phyloP scores from a whole-genome alignment of 1,284 basidiomycete species.

The Marasmius oreades region DNA sequence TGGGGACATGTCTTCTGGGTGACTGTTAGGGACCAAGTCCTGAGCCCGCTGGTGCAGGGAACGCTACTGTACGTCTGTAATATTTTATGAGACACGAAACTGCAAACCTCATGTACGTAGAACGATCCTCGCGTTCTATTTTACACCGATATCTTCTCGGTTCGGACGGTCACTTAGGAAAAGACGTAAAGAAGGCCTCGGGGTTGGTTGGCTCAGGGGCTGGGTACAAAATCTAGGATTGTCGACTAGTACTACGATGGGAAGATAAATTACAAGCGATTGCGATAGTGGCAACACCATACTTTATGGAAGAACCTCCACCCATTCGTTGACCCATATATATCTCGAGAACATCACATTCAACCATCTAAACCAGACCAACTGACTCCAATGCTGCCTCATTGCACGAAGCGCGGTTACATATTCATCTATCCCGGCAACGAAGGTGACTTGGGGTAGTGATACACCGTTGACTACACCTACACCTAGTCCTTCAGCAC shows the following conservation, averaged over 20 bases:
- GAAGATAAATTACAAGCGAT: background rate
- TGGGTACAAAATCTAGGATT: constrained; percentile 35
- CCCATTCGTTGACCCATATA: constrained; percentile 90
- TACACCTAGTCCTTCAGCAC: constrained; percentile 16
- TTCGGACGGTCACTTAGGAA: constrained; percentile 20
- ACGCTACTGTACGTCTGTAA: constrained; percentile 50
- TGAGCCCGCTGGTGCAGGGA: constrained; percentile 69
- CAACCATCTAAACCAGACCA: constrained; percentile 89
- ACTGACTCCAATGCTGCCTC: constrained; percentile 70
- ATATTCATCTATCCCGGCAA: constrained; percentile 59
- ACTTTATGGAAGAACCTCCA: constrained; percentile 31
- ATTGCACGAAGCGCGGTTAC: constrained; percentile 64
- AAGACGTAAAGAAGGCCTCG: constrained; percentile 37
- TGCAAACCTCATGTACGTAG: constrained; percentile 20
- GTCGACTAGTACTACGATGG: background rate
- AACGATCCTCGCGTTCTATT: constrained; percentile 37
- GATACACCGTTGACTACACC: too few species aligned
- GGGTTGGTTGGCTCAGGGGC: constrained; percentile 40
- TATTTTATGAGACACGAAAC: background rate
- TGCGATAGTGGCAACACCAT: background rate
- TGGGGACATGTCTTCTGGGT: constrained; percentile 63
- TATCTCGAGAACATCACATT: constrained; percentile 84
- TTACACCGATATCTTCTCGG: constrained; percentile 34
- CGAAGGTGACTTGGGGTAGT: constrained; percentile 31
- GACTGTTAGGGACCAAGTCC: constrained; percentile 63